phyloP scores from a whole-genome alignment of 805 yeast species.

The Pichia deserticola region DNA sequence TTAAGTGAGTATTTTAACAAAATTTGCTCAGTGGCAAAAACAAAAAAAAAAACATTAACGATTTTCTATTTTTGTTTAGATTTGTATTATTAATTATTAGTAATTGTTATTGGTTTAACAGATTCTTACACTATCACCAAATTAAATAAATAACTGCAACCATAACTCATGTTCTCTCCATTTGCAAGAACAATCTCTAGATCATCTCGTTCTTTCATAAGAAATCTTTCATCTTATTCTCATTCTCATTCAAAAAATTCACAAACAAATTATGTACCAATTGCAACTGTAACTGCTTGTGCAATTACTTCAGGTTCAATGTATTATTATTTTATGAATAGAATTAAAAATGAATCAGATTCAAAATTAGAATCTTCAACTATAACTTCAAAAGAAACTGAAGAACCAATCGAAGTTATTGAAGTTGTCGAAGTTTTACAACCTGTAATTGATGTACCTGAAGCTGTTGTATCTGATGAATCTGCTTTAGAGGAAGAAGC shows the following conservation, averaged over 20 bases:
- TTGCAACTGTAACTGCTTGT: conserved; percentile 11
- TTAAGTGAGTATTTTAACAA: no score
- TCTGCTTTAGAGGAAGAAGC: conserved; percentile 21
- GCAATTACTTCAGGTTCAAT: conserved; percentile 13
- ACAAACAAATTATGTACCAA: conserved; percentile 3
- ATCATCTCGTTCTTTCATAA: not conserved
- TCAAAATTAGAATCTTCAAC: not conserved
- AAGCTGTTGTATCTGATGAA: not conserved
- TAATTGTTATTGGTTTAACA: no score
- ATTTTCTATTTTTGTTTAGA: no score
- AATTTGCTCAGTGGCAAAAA: no score
- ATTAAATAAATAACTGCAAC: no score
- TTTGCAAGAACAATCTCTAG: not conserved
- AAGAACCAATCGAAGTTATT: conserved; percentile 6
- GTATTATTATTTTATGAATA: conserved; percentile 9
- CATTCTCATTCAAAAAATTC: not conserved
- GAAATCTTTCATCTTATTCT: not conserved
- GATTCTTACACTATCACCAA: no score
- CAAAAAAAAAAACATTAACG: no score
- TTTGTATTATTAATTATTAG: no score
- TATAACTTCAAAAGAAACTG: not conserved
- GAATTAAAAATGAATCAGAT: conserved; percentile 10
- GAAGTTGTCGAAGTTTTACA: conserved; percentile 15
- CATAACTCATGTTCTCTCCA: no score
- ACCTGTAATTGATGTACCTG: conserved; percentile 3